Conservation (phyloP, 805 yeast genomes). For the Ogataea nitratoaversa region DNA sequence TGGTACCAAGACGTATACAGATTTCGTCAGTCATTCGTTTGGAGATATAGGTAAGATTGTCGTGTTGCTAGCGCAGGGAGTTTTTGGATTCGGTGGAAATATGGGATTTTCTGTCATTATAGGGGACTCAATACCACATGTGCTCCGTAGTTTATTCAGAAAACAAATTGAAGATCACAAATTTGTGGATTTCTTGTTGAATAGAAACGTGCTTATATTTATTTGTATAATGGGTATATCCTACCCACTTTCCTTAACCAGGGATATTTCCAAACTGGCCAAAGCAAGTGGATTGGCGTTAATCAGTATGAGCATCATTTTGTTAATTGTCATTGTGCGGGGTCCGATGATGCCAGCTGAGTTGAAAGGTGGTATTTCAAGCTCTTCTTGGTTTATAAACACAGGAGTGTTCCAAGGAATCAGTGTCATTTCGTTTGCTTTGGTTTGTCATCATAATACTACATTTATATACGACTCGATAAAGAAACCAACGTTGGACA, state of each 20-base stretch:
- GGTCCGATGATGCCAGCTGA: constrained; percentile 59
- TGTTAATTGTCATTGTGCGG: constrained; percentile 63
- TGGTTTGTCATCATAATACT: constrained; percentile 94
- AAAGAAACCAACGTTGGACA: constrained; percentile 65
- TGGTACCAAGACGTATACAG: constrained; percentile 77
- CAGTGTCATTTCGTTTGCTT: constrained; percentile 90
- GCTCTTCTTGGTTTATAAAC: constrained; percentile 49
- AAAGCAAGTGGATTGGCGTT: constrained; percentile 84
- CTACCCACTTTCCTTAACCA: constrained; percentile 74
- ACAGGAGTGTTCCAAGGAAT: constrained; percentile 79
- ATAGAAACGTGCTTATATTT: constrained; percentile 67
- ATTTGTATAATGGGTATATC: constrained; percentile 69
- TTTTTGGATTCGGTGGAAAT: constrained; percentile 92
- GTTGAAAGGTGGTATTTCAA: constrained; percentile 44
- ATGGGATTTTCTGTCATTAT: constrained; percentile 92
- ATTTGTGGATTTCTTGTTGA: constrained; percentile 51
- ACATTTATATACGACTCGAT: constrained; percentile 85
- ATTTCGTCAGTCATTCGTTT: constrained; percentile 73
- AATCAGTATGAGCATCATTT: constrained; percentile 77
- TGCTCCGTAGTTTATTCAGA: constrained; percentile 63
- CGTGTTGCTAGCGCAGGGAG: constrained; percentile 71
- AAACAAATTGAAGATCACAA: constrained; percentile 30
- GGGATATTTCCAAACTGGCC: constrained; percentile 81
- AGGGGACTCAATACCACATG: constrained; percentile 94
- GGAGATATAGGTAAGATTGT: constrained; percentile 67